Evolutionary conservation across 345 rosid species (phyloP), one percentile per base, ranked within the genome.

Genomic region (Psidium friedrichsthalianum): DNA sequence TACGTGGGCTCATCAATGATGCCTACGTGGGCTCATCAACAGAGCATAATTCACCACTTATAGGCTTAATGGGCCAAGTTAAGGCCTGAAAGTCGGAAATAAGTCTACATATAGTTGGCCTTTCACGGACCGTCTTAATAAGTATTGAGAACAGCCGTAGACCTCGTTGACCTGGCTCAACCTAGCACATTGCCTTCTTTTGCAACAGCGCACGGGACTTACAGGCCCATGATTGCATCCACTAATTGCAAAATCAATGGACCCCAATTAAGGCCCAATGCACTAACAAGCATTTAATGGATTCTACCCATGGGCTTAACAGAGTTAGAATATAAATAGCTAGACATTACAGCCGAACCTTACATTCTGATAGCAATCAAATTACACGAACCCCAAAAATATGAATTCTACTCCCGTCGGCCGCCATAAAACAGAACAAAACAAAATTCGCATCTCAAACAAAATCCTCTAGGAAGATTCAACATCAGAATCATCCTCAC

Each of bases 401-500:
- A 36, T 84, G 25, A 80, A 56, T 69, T 69, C 24, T 12, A 18
- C 47, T 36, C 42, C 47, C 80, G 80, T 36, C 80, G 80, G 47
- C 24, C 25, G 25, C 80, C 80, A 69, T 11, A 69, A 36, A 18
- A 21, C 47, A 69, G 36, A 69, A 69, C 25, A 36, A 64, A 36
- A 29, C 80, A 83, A 76, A 55, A 85, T 78, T 80, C 55, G 83
- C 27, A 76, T 51, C 51, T 32, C 29, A 32, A 56, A 57, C 44
- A 51, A 57, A 25, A 20, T 27, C 49, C 87, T 88, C 80, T 84
- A 95, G n/a, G 94, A 90, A 82, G 94, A 93, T 84, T 97, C 99
- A n/a, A 97, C 87, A 85, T 95, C 99, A 0, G 99, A 96, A 86
- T 90, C 95, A 55, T 85, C 94, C 54, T 83, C 91, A 56, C 92